Percentiles rank a stretch among this genome's conserved stretches.
phyloP scores from a whole-genome alignment of 352 stramenopile genomes.

The Peronospora farinosa region DNA sequence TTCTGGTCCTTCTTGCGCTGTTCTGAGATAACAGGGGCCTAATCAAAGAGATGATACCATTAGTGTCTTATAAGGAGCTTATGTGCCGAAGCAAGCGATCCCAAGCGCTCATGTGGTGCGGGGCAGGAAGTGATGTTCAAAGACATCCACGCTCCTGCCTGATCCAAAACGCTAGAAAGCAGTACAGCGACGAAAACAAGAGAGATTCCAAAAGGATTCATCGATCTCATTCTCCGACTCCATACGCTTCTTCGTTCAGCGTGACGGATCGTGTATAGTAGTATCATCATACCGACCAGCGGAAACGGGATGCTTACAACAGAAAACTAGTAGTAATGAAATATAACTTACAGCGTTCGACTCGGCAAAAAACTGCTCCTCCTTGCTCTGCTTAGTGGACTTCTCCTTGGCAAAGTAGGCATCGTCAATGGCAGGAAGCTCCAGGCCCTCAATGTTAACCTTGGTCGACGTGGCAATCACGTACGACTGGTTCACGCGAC shows the following conservation, averaged over 20 bases:
- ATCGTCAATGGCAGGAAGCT: constrained; percentile 92
- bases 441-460: constrained; percentile 90
- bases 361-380: constrained; percentile 97
- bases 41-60: constrained; percentile 8
- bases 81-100: constrained; percentile 81
- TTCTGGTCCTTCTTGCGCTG: constrained; percentile 99
- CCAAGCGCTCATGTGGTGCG: constrained; percentile 77
- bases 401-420: constrained; percentile 96
- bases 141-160: constrained; percentile 5
- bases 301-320: constrained; percentile 20
- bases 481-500: constrained; percentile 98
- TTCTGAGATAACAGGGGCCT: constrained; percentile 92
- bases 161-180: constrained; percentile 10
- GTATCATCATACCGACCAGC: constrained; percentile 15
- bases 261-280: constrained; percentile 4
- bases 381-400: constrained; percentile 87
- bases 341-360: constrained; percentile 61
- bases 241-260: constrained; percentile 1
- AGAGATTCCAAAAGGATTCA: constrained; percentile 30
- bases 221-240: constrained; percentile 12
- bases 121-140: constrained; percentile 2
- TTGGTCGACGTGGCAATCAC: constrained; percentile 98
- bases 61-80: constrained; percentile 71
- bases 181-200: constrained; percentile 1
- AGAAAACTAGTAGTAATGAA: constrained; percentile 6